Percentiles rank a stretch among this genome's conserved stretches.
phyloP scores from a whole-genome alignment of 2,329 filamentous ascomycete species.

The Shiraia sp. region DNA sequence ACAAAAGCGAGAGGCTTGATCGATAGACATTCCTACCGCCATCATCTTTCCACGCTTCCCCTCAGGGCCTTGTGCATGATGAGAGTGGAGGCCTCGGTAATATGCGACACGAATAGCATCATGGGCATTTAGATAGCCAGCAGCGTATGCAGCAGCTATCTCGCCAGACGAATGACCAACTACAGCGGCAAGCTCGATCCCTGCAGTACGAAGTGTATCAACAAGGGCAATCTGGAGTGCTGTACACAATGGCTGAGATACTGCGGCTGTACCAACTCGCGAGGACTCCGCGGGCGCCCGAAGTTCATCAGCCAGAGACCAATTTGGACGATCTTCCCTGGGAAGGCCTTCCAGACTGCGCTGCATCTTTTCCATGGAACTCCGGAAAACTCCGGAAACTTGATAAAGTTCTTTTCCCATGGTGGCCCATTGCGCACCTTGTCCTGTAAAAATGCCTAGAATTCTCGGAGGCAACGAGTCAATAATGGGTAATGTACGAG shows the following conservation, averaged over 20 bases:
- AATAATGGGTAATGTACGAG: too few relatives aligned
- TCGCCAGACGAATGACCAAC: slow-evolving; percentile 50
- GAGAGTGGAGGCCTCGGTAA: slow-evolving; percentile 12
- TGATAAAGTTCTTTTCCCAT: background rate
- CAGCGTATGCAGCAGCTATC: slow-evolving; percentile 44
- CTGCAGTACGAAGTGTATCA: slow-evolving; percentile 30
- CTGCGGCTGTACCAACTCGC: slow-evolving; percentile 13
- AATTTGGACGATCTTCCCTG: slow-evolving; percentile 1
- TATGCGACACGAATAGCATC: slow-evolving; percentile 26
- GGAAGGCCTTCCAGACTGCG: background rate
- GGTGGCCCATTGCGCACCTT: slow-evolving; percentile 1
- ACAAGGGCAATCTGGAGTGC: slow-evolving; percentile 41
- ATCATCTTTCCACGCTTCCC: background rate
- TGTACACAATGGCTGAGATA: slow-evolving; percentile 41
- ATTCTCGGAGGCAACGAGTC: too few relatives aligned
- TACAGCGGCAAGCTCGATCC: slow-evolving; percentile 34
- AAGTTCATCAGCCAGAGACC: slow-evolving; percentile 12
- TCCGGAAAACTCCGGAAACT: background rate
- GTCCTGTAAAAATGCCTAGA: slow-evolving; percentile 1
- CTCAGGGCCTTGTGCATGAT: background rate
- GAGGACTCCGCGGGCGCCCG: background rate
- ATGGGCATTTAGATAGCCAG: slow-evolving; percentile 18
- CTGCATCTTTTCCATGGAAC: slow-evolving; percentile 1
- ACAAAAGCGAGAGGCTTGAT: background rate
- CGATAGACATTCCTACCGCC: background rate